Conservation (phyloP, 371 early-diverging fungal species). For the Lichtheimia corymbifera region DNA sequence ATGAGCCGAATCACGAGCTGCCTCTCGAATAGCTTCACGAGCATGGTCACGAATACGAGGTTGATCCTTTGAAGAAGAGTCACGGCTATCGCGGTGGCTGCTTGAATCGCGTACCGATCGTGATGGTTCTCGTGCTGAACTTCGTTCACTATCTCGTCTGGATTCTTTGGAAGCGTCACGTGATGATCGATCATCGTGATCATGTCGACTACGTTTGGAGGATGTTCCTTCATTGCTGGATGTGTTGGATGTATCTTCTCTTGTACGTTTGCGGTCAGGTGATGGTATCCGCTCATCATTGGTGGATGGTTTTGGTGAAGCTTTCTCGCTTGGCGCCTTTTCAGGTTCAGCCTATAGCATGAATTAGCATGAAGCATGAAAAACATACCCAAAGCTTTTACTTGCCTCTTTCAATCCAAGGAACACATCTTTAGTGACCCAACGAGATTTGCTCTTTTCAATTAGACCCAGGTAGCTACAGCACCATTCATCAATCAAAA, state of each 20-base stretch:
- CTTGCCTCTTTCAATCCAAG: conserved; percentile 22
- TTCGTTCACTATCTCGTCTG: neutral
- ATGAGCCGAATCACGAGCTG: conserved; percentile 10
- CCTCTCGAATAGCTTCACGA: conserved; percentile 23
- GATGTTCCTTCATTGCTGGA: neutral
- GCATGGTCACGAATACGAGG: conserved; percentile 15
- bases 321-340: neutral
- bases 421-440: conserved; percentile 35
- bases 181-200: conserved; percentile 13
- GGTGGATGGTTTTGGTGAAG: conserved; percentile 12
- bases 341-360: conserved; percentile 3
- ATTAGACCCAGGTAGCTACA: conserved; percentile 33
- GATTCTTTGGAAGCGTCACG: conserved; percentile 8
- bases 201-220: conserved; percentile 8
- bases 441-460: conserved; percentile 31
- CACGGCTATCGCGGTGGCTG: neutral
- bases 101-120: conserved; percentile 3
- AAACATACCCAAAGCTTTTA: neutral
- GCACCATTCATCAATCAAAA: neutral
- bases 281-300: conserved; percentile 8
- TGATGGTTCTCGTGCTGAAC: neutral
- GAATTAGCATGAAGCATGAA: neutral
- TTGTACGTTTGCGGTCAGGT: conserved; percentile 9
- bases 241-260: conserved; percentile 8
- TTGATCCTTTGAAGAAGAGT: conserved; percentile 3